Percentiles rank a stretch among this genome's conserved stretches.
phyloP scores from a whole-genome alignment of 257 asterid genomes.

The Solanum chilense region DNA sequence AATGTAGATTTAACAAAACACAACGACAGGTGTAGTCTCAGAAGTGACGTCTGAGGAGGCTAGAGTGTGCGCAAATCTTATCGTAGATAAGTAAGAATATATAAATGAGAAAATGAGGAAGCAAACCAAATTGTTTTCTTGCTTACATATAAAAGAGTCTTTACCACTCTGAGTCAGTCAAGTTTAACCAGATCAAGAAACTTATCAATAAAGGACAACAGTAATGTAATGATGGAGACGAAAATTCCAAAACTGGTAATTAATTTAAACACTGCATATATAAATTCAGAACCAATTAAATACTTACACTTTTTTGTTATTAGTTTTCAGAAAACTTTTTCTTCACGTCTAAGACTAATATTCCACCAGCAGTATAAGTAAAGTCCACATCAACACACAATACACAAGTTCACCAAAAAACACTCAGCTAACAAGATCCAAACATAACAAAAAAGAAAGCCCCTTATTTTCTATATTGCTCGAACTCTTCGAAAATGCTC shows the following conservation, averaged over 20 bases:
- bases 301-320: neutral
- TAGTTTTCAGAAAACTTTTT: neutral
- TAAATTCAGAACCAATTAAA: neutral
- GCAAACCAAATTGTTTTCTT: neutral
- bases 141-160: neutral
- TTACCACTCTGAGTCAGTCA: neutral
- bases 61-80: neutral
- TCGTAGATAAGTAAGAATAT: neutral
- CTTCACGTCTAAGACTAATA: constrained; percentile 14
- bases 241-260: neutral
- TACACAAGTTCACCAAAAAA: neutral
- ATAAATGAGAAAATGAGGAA: neutral
- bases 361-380: constrained; percentile 19
- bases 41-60: neutral
- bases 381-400: neutral
- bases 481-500: neutral
- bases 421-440: neutral
- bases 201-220: neutral
- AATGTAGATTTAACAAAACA: neutral
- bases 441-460: neutral
- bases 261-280: neutral
- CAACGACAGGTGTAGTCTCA: neutral
- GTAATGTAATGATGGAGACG: neutral
- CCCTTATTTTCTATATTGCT: neutral
- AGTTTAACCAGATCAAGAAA: neutral